A percentile compares a stretch with the other conserved stretches of the same genome.
phyloP scores from a whole-genome alignment of 73 alveolate species.

The Halteria grandinella region DNA sequence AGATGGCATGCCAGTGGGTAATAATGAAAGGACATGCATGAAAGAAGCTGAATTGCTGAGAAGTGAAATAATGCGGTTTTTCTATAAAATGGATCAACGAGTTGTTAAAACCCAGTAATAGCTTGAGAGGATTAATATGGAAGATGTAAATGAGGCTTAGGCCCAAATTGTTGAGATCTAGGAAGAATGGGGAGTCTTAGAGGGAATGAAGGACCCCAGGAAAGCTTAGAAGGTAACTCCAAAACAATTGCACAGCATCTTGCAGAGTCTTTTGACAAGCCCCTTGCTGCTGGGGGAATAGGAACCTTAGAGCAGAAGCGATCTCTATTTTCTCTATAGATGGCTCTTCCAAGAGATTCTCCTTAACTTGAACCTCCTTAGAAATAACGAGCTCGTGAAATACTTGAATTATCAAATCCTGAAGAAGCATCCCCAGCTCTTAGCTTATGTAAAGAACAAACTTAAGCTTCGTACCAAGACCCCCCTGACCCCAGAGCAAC shows the following conservation, averaged over 20 bases:
- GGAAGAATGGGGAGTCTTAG: background rate
- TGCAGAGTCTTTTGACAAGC: background rate
- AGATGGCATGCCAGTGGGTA: background rate
- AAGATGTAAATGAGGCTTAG: background rate
- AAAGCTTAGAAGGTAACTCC: background rate
- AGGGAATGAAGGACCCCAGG: background rate
- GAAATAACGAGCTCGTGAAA: constrained; percentile 4
- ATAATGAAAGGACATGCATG: background rate
- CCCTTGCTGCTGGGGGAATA: too few species aligned
- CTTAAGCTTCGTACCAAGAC: too few species aligned
- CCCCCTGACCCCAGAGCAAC: too few species aligned
- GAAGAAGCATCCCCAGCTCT: background rate
- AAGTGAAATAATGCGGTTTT: background rate
- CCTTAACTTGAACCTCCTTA: background rate
- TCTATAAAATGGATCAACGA: background rate
- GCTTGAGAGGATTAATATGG: background rate
- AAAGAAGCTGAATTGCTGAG: background rate
- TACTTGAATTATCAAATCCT: constrained; percentile 18
- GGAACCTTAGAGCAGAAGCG: background rate
- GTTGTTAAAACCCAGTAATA: background rate
- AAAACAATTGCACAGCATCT: background rate
- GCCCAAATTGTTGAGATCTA: background rate
- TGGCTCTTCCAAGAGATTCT: constrained; percentile 27
- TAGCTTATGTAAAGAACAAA: background rate
- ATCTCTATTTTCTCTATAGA: constrained; percentile 2